These are phyloP conservation scores for Periconia sp. DNA, from an alignment of 2,329 filamentous ascomycete species.

Conservation along the genomic window DNA sequence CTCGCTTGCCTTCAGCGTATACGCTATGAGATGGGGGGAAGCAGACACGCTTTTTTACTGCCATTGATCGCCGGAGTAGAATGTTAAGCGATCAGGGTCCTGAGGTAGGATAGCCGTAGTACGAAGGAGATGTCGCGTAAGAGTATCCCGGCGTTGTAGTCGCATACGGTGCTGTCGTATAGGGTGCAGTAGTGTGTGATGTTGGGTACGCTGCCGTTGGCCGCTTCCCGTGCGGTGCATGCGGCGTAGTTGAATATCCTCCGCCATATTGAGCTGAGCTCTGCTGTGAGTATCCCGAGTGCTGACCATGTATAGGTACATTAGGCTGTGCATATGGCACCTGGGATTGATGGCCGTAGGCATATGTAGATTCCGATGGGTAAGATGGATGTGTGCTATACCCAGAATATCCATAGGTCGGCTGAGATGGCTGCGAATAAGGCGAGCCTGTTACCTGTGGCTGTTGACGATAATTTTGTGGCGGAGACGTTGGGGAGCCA, in stretches of 20 bases:
- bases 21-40: too few relatives aligned
- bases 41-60: too few relatives aligned
- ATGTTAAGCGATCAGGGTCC: background rate
- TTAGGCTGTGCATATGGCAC: background rate
- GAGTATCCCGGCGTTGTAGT: background rate
- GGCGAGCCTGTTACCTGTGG: background rate
- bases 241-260: background rate
- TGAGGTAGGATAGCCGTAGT: background rate
- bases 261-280: background rate
- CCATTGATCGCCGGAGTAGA: background rate
- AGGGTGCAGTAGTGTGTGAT: background rate
- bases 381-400: background rate
- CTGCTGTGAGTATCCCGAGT: background rate
- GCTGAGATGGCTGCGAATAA: background rate
- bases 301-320: background rate
- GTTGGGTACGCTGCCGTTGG: background rate
- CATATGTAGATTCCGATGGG: background rate
- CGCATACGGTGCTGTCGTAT: background rate
- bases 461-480: background rate
- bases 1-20: too few relatives aligned
- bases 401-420: background rate
- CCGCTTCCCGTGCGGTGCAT: background rate
- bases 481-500: background rate
- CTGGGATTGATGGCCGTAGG: background rate
- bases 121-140: background rate